Evolutionary conservation across 805 yeast genomes (phyloP), one percentile per base, ranked within the genome.

Genomic region (Saturnispora halmiae): DNA sequence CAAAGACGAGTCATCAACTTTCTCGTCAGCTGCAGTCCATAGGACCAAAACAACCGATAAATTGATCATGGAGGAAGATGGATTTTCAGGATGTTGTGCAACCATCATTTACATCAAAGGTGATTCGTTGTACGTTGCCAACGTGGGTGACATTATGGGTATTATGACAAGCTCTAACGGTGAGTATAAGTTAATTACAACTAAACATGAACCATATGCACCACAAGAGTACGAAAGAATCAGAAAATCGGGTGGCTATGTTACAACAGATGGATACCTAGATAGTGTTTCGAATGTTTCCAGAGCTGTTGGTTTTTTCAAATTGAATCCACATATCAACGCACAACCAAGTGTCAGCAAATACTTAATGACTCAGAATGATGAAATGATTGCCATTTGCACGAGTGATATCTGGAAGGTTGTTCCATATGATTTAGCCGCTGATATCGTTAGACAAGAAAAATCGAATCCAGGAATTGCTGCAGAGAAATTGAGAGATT

Each of bases 401-500:
- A 80, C 92, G 2, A 75, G 75, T 45, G 82, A 79, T 43, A 60
- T 92, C 36, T 92, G 97, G 96, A 87, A 88, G 44, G 75, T 70
- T 51, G 71, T 92, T 46, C 75, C 87, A 7, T 77, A 75, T 48
- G 94, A 87, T 52, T 71, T 85, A 11, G 96, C 94, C 1, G 94
- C 88, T 27, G 98, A 92, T 60, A 77, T 92, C 42, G 79, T 88
- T 11, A 71, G 95, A 46, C 84, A 80, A 46, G 84, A 80, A 52
- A 77, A 76, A 51, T 77, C 77, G 15, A 85, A 84, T 50, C 94
- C 96, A 2, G 80, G 85, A 77, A 58, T 77, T 20, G 96, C 96
- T 1, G 96, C 98, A 0, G 94, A 86, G 51, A 86, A 83, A 54
- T 67, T 92, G 50, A 75, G 97, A 54, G 98, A 92, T 60, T 86